Evolutionary conservation across 805 yeast genomes (phyloP), one percentile per base, ranked within the genome.

Genomic region (Ogataea angusta): DNA sequence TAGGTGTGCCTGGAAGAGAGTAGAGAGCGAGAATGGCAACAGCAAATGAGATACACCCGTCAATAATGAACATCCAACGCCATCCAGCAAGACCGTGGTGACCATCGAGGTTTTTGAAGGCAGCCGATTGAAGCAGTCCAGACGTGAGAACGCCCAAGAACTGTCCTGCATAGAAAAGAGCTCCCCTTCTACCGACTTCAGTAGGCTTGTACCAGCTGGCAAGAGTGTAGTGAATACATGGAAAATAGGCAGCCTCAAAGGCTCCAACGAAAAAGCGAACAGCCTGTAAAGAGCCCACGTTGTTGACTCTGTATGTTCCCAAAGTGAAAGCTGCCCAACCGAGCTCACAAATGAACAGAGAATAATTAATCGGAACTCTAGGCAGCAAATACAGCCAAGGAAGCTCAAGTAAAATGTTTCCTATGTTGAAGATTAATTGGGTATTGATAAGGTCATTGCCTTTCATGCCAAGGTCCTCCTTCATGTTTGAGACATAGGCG

Each of bases 251-350:
- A 3, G 85, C 78, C 57, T 86, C 93, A 56, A 80, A 78, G 0
- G 76, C 74, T 28, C 85, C 90, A 43, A 83, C 69, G 29, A 84
- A 69, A 52, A 84, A 84, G 37, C 93, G 64, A 30, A 80, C 61
- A 1, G 75, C 87, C 57, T 78, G 74, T 27, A 85, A 62, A 25
- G 76, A 76, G 2, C 66, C 61, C 12, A 75, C 73, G 9, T 65
- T 68, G 16, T 70, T 63, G 10, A 76, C 78, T 48, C 68, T 69
- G 53, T 70, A 80, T 32, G 76, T 67, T 10, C 73, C 71, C 30
- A 82, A 66, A 2, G 89, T 82, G 42, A 82, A 70, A 39, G 82
- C 63, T 1, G 86, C 75, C 90, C 89, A 85, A 25, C 76, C 66
- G 27, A 82, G 51, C 54, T 85, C 93, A 17, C 39, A 17, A 26